Conservation (phyloP, 2,329 filamentous ascomycete species). For the Parascedosporium putredinis region DNA sequence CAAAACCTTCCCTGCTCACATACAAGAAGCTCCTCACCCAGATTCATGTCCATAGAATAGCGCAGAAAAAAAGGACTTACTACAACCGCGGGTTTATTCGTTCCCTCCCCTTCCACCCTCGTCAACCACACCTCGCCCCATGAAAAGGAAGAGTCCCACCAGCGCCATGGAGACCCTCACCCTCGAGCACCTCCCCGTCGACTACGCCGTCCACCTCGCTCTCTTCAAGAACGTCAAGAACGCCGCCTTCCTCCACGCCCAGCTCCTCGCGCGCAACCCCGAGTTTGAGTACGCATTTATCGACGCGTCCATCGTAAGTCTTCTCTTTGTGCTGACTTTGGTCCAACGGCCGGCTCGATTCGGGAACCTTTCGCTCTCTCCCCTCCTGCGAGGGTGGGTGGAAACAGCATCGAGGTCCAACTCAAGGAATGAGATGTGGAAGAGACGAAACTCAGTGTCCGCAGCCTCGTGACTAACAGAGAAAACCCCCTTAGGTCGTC, state of each 20-base stretch:
- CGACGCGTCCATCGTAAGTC: constrained; percentile 65
- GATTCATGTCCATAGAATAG: too few species aligned
- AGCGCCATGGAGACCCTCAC: constrained; percentile 49
- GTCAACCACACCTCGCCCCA: neutral
- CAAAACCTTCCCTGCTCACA: neutral
- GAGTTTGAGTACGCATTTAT: constrained; percentile 91
- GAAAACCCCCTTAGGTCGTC: too few species aligned
- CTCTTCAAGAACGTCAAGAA: constrained; percentile 72
- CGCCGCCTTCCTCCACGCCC: constrained; percentile 64
- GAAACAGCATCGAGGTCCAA: too few species aligned
- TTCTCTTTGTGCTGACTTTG: too few species aligned
- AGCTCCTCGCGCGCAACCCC: constrained; percentile 73
- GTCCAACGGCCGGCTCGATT: too few species aligned
- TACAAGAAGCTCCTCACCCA: neutral
- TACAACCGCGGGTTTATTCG: too few species aligned
- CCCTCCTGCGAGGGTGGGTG: neutral
- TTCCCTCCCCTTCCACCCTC: neutral
- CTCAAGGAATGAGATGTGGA: too few species aligned
- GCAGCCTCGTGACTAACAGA: too few species aligned
- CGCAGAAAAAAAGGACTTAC: too few species aligned
- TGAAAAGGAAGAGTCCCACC: neutral
- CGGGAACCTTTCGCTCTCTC: neutral
- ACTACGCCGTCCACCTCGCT: constrained; percentile 59
- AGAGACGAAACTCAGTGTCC: too few species aligned
- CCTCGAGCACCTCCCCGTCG: constrained; percentile 64